Evolutionary conservation across 805 yeast species (phyloP), one percentile per base, ranked within the genome.

Genomic region (Metschnikowia anglica): DNA sequence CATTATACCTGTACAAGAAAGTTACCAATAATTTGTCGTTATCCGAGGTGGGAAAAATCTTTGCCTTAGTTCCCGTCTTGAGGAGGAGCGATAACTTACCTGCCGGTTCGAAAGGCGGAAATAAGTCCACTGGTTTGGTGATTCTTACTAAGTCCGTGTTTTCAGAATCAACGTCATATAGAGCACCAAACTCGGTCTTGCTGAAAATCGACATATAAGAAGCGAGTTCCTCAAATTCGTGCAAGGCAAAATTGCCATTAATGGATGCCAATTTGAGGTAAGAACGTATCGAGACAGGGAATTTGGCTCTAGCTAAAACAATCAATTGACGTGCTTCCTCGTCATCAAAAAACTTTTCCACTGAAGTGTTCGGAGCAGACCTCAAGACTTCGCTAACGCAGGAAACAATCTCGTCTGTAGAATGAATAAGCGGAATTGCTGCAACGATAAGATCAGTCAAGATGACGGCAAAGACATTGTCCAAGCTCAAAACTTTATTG

Each of bases 1-100:
- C 97, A 56, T 82, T 86, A 59, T 82, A 88, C 3, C 74, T 73
- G 58, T 84, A 79, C 20, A 83, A 65, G 65, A 93, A 89, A 17
- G 88, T 74, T 3, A 85, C 85, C 13, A 76, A 53, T 9, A 63
- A 56, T 46, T 67, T 64, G 25, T 60, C 52, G 10, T 56, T 60
- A 12, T 55, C 53, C 5, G 59, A 56, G 3, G 78, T 70, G 0
- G 88, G 81, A 23, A 90, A 62, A 3, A 87, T 62, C 51, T 84
- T 83, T 2, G 91, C 97, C 42, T 71, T 76, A 0, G 96, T 85
- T 2, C 82, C 81, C 2, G 31, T 42, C 13, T 61, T 59, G 37
- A 78, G 59, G 9, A 72, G 46, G 32, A 78, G 56, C 1, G 81
- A 72, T 15, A 78, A 49, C 41, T 70, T 76, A 23, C 70, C 69